These are phyloP conservation scores for Exserohilum turcica DNA, from an alignment of 2,329 filamentous ascomycete species.

Conservation along the genomic window DNA sequence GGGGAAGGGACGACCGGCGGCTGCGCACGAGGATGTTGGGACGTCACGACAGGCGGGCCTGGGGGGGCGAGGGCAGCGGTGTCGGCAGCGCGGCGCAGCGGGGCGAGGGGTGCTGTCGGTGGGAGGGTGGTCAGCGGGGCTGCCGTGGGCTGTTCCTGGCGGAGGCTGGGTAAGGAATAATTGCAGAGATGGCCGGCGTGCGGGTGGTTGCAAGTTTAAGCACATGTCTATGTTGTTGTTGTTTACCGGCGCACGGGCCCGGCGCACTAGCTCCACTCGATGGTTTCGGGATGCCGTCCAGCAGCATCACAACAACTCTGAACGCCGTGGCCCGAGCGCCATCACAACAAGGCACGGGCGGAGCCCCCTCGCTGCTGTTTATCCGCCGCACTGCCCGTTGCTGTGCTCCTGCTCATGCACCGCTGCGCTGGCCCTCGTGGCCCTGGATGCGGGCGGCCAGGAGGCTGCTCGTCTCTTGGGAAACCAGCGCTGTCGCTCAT, in stretches of 20 bases:
- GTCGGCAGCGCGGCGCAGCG: constrained; percentile 21
- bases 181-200: constrained; percentile 45
- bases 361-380: constrained; percentile 11
- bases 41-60: constrained; percentile 16
- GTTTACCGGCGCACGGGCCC: constrained; percentile 23
- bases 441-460: not conserved
- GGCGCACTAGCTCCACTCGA: constrained; percentile 22
- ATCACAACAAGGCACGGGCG: constrained; percentile 20
- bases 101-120: constrained; percentile 11
- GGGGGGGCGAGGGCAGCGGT: constrained; percentile 25
- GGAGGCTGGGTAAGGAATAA: constrained; percentile 38
- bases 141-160: constrained; percentile 26
- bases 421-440: not conserved
- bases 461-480: constrained; percentile 11
- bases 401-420: constrained; percentile 8
- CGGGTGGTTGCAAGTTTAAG: constrained; percentile 36
- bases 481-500: constrained; percentile 6
- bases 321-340: constrained; percentile 27
- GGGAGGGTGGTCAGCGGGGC: constrained; percentile 25
- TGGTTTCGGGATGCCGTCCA: constrained; percentile 32
- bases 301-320: constrained; percentile 32
- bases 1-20: constrained; percentile 19
- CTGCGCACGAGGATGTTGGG: constrained; percentile 8
- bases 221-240: constrained; percentile 35
- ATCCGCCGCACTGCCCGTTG: constrained; percentile 8